Evolutionary conservation across 192 early-diverging fungal species (phyloP).

Genomic region (Coemansia furcata): DNA sequence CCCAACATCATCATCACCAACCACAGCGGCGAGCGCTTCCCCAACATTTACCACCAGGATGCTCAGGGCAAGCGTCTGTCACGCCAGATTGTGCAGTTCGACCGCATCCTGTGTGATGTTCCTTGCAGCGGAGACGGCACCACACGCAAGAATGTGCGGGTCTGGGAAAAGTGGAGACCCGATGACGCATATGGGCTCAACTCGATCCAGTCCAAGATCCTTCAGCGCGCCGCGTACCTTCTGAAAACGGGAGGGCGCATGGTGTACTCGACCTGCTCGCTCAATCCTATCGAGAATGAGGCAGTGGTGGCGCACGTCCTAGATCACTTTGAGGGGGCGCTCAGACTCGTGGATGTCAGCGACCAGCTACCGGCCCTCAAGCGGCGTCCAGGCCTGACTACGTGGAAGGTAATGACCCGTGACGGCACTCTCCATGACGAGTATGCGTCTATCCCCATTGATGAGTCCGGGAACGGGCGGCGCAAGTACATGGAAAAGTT

Average conservation of each 20-base stretch:
- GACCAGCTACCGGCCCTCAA: constrained; percentile 73
- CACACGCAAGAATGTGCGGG: constrained; percentile 88
- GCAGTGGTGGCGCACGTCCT: constrained; percentile 88
- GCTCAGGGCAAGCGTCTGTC: constrained; percentile 4
- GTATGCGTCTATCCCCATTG: constrained; percentile 44
- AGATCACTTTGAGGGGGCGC: constrained; percentile 61
- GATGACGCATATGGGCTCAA: constrained; percentile 79
- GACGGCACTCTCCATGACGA: constrained; percentile 60
- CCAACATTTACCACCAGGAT: constrained; percentile 56
- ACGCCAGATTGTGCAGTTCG: constrained; percentile 75
- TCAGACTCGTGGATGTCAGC: constrained; percentile 87
- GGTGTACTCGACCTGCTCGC: constrained; percentile 98
- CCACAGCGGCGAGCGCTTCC: constrained; percentile 90
- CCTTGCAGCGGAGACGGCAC: constrained; percentile 99
- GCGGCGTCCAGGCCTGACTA: constrained; percentile 75
- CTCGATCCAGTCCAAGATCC: constrained; percentile 81
- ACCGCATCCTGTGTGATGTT: constrained; percentile 95
- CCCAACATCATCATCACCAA: constrained; percentile 94
- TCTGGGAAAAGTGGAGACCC: constrained; percentile 87
- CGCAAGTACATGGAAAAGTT: constrained; percentile 57
- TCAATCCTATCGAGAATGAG: constrained; percentile 98
- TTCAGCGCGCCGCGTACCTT: constrained; percentile 82
- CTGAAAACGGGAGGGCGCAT: constrained; percentile 87
- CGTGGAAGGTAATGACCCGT: constrained; percentile 86
- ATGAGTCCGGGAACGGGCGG: constrained; percentile 26